Conservation (phyloP, 2,329 filamentous ascomycete species). For the Arthrobotrys sphaeroides region DNA sequence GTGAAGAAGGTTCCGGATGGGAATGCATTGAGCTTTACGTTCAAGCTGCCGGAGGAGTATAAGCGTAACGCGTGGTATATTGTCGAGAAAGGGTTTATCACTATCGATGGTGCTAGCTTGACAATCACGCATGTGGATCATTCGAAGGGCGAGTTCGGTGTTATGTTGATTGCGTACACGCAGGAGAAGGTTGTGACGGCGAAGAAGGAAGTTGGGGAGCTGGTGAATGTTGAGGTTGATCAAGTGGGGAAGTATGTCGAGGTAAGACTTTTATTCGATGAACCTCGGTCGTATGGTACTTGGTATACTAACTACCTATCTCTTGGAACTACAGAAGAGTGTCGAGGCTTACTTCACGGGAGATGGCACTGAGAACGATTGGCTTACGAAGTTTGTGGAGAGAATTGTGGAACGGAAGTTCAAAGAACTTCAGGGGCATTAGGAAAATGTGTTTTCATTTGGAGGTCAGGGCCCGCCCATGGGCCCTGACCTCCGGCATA, state of each 20-base stretch:
- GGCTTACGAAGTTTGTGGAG: conserved; percentile 77
- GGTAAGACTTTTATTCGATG: conserved; percentile 46
- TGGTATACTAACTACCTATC: neutral
- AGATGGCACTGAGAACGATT: conserved; percentile 66
- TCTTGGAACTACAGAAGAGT: conserved; percentile 51
- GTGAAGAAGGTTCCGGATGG: conserved; percentile 79
- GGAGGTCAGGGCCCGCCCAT: too few species aligned
- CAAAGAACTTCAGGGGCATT: conserved; percentile 11
- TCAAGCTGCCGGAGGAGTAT: conserved; percentile 72
- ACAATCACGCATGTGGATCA: conserved; percentile 90
- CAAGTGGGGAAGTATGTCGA: conserved; percentile 74
- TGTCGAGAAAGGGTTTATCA: conserved; percentile 95
- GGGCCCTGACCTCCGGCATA: too few species aligned
- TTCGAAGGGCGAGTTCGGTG: conserved; percentile 80
- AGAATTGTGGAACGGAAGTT: conserved; percentile 76
- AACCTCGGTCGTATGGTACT: neutral
- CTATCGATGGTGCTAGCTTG: conserved; percentile 91
- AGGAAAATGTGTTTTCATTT: neutral
- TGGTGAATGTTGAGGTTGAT: conserved; percentile 92
- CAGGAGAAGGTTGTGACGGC: conserved; percentile 90
- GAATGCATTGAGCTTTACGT: conserved; percentile 86
- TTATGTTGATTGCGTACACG: conserved; percentile 97
- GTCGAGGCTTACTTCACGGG: conserved; percentile 58
- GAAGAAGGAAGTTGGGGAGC: conserved; percentile 78
- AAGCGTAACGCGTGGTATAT: conserved; percentile 80